These are phyloP conservation scores for Suillus brevipes DNA, from an alignment of 768 basidiomycete genomes.

Conservation along the genomic window DNA sequence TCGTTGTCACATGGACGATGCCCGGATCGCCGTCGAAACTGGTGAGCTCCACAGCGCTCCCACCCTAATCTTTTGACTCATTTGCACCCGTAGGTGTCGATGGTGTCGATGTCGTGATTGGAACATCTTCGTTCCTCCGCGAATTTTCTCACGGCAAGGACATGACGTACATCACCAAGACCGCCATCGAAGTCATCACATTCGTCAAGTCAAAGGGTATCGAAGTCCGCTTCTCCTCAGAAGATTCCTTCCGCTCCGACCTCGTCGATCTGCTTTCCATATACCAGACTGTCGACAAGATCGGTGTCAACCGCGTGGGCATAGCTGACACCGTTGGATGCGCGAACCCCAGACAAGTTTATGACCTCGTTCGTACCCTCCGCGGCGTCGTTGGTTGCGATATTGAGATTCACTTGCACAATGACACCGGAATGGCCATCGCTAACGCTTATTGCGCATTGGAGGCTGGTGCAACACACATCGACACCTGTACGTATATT, in stretches of 20 bases:
- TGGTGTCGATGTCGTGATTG: conserved; percentile 98
- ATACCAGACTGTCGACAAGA: conserved; percentile 99
- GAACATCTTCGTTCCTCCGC: conserved; percentile 97
- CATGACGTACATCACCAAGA: conserved; percentile 99
- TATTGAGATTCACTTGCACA: conserved; percentile 97
- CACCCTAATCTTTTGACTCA: neutral
- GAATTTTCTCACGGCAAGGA: conserved; percentile 99
- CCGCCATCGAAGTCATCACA: conserved; percentile 97
- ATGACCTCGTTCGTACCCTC: conserved; percentile 95
- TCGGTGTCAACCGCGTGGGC: conserved; percentile 97
- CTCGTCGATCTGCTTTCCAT: conserved; percentile 97
- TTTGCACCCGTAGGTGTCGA: conserved; percentile 71
- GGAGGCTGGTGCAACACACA: conserved; percentile 98
- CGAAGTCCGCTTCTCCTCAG: conserved; percentile 99
- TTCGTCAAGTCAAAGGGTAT: conserved; percentile 99
- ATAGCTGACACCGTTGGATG: conserved; percentile 99
- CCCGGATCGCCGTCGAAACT: conserved; percentile 96
- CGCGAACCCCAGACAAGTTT: conserved; percentile 97
- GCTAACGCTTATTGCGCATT: conserved; percentile 98
- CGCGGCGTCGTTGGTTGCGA: conserved; percentile 96
- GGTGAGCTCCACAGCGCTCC: conserved; percentile 46
- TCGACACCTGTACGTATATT: conserved; percentile 81
- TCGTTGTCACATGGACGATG: conserved; percentile 99
- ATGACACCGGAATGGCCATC: conserved; percentile 98
- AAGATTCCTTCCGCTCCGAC: conserved; percentile 99